A percentile compares a stretch with the other conserved stretches of the same genome.
These are phyloP conservation scores for Umbilicus rupestris DNA, from an alignment of 164 flowering plant species.

Conservation along the genomic window DNA sequence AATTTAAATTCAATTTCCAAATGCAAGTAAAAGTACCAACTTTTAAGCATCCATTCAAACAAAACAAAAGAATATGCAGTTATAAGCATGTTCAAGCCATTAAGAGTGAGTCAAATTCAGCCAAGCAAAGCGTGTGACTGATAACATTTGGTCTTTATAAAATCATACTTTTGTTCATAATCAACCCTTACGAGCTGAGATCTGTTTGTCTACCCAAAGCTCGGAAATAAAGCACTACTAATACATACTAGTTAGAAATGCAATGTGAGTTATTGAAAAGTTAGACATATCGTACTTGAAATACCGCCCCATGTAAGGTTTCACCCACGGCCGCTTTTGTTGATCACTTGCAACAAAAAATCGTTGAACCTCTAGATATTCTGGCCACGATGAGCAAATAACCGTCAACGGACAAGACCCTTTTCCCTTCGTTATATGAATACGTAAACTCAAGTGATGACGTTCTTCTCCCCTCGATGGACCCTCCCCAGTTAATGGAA, in stretches of 20 bases:
- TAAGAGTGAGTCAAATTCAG: too few species aligned
- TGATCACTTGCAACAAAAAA: not conserved
- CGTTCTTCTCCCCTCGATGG: conserved; percentile 3
- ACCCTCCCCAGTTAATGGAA: not conserved
- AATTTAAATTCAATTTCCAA: not conserved
- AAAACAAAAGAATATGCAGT: too few species aligned
- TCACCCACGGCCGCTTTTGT: not conserved
- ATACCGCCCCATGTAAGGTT: not conserved
- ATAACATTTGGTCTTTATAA: not conserved
- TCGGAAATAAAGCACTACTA: not conserved
- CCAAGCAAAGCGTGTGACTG: not conserved
- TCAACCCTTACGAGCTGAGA: not conserved
- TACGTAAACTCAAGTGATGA: not conserved
- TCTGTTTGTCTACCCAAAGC: not conserved
- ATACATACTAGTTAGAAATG: too few species aligned
- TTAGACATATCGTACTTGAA: not conserved
- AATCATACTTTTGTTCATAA: not conserved
- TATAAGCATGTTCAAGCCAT: too few species aligned
- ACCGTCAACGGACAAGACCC: not conserved
- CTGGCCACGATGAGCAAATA: not conserved
- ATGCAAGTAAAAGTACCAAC: too few species aligned
- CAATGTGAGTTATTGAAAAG: not conserved
- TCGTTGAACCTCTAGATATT: not conserved
- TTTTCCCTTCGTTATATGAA: not conserved
- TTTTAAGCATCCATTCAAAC: too few species aligned